These are phyloP conservation scores for Fagus crenata DNA, from an alignment of 306 rosid species.

Conservation along the genomic window DNA sequence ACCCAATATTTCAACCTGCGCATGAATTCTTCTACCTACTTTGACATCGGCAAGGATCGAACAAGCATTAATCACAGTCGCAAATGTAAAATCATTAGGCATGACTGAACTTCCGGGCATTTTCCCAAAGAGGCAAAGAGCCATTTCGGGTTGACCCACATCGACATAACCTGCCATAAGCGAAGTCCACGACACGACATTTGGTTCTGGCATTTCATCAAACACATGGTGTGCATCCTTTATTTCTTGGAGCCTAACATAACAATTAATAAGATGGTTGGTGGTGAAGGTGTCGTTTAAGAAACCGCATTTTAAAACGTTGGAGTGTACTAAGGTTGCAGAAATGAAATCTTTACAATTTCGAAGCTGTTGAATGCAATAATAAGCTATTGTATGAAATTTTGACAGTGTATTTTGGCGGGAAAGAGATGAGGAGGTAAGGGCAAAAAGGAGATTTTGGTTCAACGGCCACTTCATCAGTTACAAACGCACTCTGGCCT, in stretches of 20 bases:
- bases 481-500: neutral
- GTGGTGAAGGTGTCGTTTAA: constrained; percentile 44
- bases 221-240: constrained; percentile 53
- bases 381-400: constrained; percentile 34
- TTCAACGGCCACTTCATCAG: constrained; percentile 29
- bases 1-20: constrained; percentile 49
- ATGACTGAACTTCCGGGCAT: constrained; percentile 46
- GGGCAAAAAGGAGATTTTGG: constrained; percentile 26
- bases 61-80: constrained; percentile 69
- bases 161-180: constrained; percentile 64
- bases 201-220: constrained; percentile 56
- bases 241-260: constrained; percentile 44
- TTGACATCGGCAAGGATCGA: constrained; percentile 52
- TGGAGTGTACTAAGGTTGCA: constrained; percentile 48
- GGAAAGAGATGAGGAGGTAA: constrained; percentile 28
- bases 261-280: constrained; percentile 64
- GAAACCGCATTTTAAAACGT: constrained; percentile 48
- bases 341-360: constrained; percentile 42
- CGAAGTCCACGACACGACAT: constrained; percentile 82
- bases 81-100: constrained; percentile 70
- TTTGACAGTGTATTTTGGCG: constrained; percentile 38
- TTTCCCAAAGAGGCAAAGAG: constrained; percentile 46
- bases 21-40: constrained; percentile 56
- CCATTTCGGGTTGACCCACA: constrained; percentile 40
- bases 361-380: constrained; percentile 47